Evolutionary conservation across 176 grass and related monocot genomes (phyloP).

Genomic region (Rhynchospora pubera): DNA sequence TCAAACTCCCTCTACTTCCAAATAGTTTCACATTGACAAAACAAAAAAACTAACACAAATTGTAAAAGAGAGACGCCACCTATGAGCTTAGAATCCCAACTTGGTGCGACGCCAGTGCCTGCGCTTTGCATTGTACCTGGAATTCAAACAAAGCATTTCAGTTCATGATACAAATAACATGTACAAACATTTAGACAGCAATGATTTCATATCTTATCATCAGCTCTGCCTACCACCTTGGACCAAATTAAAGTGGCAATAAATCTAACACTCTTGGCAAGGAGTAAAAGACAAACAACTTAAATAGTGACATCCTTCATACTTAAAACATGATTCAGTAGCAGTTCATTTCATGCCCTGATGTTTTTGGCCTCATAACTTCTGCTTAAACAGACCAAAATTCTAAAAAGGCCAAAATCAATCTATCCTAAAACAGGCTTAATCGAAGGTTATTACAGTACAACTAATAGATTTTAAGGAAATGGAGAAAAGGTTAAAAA

Average conservation of each 20-base stretch:
- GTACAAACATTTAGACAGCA: background rate
- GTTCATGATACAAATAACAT: background rate
- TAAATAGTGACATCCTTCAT: background rate
- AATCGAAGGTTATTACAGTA: no score
- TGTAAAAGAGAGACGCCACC: conserved; percentile 2
- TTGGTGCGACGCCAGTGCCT: conserved; percentile 99
- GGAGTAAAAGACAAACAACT: background rate
- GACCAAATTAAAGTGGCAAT: background rate
- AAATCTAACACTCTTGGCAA: background rate
- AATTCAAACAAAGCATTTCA: conserved; percentile 9
- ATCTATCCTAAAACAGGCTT: background rate
- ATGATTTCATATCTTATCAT: background rate
- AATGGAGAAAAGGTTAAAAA: no score
- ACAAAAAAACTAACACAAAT: conserved; percentile 25
- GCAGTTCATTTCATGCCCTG: background rate
- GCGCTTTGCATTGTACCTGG: conserved; percentile 97
- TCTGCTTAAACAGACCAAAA: background rate
- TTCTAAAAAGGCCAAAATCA: background rate
- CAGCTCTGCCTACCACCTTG: background rate
- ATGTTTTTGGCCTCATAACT: background rate
- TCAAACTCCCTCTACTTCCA: conserved; percentile 37
- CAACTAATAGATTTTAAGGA: no score
- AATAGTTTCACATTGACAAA: conserved; percentile 28
- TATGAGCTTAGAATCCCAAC: conserved; percentile 66
- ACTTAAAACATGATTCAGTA: background rate